These are phyloP conservation scores for Nepenthes alata DNA, from an alignment of 179 eudicot genomes.

Conservation along the genomic window DNA sequence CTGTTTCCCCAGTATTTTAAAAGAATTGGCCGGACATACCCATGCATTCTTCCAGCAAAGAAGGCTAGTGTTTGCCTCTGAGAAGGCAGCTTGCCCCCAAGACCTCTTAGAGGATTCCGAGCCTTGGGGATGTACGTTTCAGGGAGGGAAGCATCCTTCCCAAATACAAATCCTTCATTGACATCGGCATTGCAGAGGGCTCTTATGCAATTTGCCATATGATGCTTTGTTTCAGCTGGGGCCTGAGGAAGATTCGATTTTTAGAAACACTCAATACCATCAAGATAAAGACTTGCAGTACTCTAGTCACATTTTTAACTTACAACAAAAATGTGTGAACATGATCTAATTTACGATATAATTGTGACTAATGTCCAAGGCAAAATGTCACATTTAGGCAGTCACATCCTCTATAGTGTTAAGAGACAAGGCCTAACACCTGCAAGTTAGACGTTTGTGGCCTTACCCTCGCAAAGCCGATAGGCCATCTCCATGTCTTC, in stretches of 20 bases:
- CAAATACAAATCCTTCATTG: slow-evolving; percentile 31
- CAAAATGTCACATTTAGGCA: neutral
- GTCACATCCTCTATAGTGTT: no score
- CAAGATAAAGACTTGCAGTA: neutral
- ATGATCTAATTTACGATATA: no score
- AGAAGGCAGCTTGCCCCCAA: slow-evolving; percentile 36
- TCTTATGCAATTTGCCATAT: slow-evolving; percentile 36
- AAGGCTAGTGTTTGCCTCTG: slow-evolving; percentile 36
- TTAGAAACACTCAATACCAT: neutral
- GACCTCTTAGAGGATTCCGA: slow-evolving; percentile 19
- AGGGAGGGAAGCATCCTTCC: slow-evolving; percentile 49
- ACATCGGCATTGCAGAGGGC: slow-evolving; percentile 53
- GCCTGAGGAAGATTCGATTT: slow-evolving; percentile 21
- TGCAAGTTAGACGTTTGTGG: no score
- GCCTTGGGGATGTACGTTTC: slow-evolving; percentile 34
- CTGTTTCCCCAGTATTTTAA: slow-evolving; percentile 35
- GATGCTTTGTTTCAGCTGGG: slow-evolving; percentile 37
- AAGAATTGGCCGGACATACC: slow-evolving; percentile 36
- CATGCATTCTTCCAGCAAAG: slow-evolving; percentile 54
- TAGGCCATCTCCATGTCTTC: no score
- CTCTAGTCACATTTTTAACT: neutral
- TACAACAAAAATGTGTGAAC: no score
- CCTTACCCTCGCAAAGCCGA: no score
- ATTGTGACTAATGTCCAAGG: neutral
- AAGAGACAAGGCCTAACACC: no score